Base-by-base conservation (phyloP, 1,139 yeast species). In the Sugiyamaella xylanicola region DNA sequence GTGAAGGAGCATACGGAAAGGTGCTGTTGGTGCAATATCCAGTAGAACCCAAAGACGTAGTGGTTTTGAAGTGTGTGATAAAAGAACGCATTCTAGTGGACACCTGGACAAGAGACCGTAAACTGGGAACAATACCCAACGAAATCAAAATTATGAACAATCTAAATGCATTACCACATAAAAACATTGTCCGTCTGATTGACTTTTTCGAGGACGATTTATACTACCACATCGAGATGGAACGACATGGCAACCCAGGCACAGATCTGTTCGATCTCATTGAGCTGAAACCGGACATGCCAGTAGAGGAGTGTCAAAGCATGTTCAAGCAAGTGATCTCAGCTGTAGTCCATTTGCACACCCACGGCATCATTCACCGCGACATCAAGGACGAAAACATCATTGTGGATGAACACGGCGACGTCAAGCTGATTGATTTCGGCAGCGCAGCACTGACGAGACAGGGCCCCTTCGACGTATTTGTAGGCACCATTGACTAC, bases 1-100 rank as follows among this genome's bases (percentile, higher is more conserved):
- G 99, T 0, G 95, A 88, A 69, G 99, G 99, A 44, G 97, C 98
- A 0, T 93, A 92, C 67, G 98, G 98, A 15, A 88, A 89, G 66
- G 99, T 93, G 20, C 85, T 87, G 19, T 76, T 91, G 36, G 96
- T 91, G 8, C 81, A 81, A 66, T 88, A 87, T 65, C 81, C 80
- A 48, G 77, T 78, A 21, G 91, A 85, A 60, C 79, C 82, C 0
- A 64, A 68, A 15, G 86, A 88, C 67, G 81, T 79, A 59, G 85
- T 91, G 39, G 91, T 92, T 13, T 81, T 93, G 61, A 93, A 93
- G 70, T 85, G 96, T 64, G 93, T 93, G 48, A 88, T 89, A 67
- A 93, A 93, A 67, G 96, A 91, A 63, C 81, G 96, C 55, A 93
- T 93, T 63, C 76, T 93, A 66, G 97, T 93, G 7, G 99, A 93